Evolutionary conservation across 768 basidiomycete genomes (phyloP), one percentile per base, ranked within the genome.

Genomic region (Suillus bovinus): DNA sequence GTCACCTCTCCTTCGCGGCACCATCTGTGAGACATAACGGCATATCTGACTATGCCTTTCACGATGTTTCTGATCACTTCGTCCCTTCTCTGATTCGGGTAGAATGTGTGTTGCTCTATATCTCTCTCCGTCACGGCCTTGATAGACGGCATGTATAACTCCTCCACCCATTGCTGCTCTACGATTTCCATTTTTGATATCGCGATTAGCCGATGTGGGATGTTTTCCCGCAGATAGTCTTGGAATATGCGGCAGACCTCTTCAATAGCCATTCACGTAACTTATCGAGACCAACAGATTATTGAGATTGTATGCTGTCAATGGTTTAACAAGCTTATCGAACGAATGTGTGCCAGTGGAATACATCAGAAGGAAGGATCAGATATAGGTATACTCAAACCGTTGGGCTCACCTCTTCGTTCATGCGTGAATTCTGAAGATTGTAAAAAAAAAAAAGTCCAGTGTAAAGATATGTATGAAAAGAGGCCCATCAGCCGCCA

Each of bases 1-100:
- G 10, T 17, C 27, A 64, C 60, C 22, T 42, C 66, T 16, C 44
- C 67, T 5, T 52, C 50, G 5, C n/a, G 27, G 16, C 38, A 50
- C 61, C 61, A 61, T 4, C 53, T 60, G 24, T 70, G 70, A 1
- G 69, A 64, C 29, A 70, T 60, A 39, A 67, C 41, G 27, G 69
- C 70, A 1, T 70, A 70, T 59, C 71, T 70, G 20, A 71, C 55
- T 60, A 66, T 56, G 11, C 67, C 58, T 14, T 62, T 71, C 11
- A 70, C 70, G 1, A 70, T 71, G 24, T 42, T 57, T 34, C 57
- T 52, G 31, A 71, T 67, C 16, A 71, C 69, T 5, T 69, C 67
- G 42, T 67, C 65, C 39, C 67, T 61, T 47, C 70, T 63, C 29
- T 70, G 69, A 34, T 71, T 69, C 16, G 65, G 64, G n/a, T 70